These are phyloP conservation scores for Kazachstania bromeliacearum DNA, from an alignment of 805 yeast genomes.

Conservation along the genomic window DNA sequence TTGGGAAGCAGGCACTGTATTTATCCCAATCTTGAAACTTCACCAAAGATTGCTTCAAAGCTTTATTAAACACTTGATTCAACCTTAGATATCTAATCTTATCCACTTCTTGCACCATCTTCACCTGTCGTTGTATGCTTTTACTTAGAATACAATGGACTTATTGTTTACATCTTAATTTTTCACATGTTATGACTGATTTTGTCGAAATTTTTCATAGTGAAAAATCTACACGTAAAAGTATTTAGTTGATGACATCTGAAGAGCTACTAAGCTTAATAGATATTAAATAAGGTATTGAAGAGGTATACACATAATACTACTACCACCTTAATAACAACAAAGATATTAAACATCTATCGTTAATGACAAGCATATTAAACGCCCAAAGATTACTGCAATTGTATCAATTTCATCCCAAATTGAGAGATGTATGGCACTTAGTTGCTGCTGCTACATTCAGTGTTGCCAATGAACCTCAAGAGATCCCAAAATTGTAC, in stretches of 20 bases:
- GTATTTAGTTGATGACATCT: too few relatives aligned
- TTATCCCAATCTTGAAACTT: constrained; percentile 43
- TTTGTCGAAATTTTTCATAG: too few relatives aligned
- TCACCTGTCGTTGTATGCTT: background rate
- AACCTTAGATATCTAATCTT: constrained; percentile 42
- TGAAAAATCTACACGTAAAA: too few relatives aligned
- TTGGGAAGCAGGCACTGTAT: constrained; percentile 46
- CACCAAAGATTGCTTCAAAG: constrained; percentile 42
- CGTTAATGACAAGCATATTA: constrained; percentile 15
- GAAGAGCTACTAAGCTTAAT: too few relatives aligned
- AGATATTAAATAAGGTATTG: too few relatives aligned
- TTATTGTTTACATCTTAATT: constrained; percentile 1
- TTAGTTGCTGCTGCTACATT: constrained; percentile 71
- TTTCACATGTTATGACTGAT: background rate
- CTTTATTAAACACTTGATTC: constrained; percentile 41
- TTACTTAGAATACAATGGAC: background rate
- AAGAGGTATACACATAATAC: too few relatives aligned
- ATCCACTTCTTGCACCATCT: constrained; percentile 3
- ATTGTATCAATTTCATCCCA: constrained; percentile 36
- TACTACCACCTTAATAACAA: too few relatives aligned
- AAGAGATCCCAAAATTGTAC: constrained; percentile 66
- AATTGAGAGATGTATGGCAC: constrained; percentile 57
- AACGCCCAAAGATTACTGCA: constrained; percentile 24
- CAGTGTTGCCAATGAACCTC: constrained; percentile 73
- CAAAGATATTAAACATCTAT: too few relatives aligned